Conservation (phyloP, 2,329 filamentous ascomycete genomes). For the Scedosporium aurantiacum region DNA sequence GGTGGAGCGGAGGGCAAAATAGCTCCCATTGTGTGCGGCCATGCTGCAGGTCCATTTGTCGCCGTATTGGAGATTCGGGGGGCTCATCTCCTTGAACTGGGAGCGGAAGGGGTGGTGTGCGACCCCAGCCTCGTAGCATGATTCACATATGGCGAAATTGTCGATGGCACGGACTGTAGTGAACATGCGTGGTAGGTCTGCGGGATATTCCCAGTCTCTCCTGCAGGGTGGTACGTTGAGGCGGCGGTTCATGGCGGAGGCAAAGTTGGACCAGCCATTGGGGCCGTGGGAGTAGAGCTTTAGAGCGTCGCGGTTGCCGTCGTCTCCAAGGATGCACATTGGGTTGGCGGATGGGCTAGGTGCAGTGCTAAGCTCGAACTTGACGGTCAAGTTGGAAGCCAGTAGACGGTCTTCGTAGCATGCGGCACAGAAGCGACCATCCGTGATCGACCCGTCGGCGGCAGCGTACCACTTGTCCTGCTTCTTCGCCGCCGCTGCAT, state of each 20-base stretch:
- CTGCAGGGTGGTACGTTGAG: neutral
- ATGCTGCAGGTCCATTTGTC: neutral
- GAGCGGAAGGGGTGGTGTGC: neutral
- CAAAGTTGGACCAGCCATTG: neutral
- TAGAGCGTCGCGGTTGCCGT: neutral
- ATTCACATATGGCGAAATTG: neutral
- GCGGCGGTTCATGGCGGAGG: neutral
- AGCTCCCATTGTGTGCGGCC: neutral
- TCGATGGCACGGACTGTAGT: neutral
- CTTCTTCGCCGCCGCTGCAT: neutral
- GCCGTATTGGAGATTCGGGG: neutral
- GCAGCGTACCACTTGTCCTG: neutral
- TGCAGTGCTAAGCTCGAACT: neutral
- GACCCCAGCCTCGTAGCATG: neutral
- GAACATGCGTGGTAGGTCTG: neutral
- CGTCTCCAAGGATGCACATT: neutral
- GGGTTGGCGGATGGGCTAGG: neutral
- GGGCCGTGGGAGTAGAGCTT: neutral
- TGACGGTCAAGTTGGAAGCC: neutral
- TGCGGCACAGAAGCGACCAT: neutral
- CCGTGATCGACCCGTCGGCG: neutral
- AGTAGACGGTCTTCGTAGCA: neutral
- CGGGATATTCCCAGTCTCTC: neutral
- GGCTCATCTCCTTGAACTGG: neutral
- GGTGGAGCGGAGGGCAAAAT: neutral